These are phyloP conservation scores for Dendrobium huoshanense DNA, from an alignment of 106 monocot species.

Conservation along the genomic window DNA sequence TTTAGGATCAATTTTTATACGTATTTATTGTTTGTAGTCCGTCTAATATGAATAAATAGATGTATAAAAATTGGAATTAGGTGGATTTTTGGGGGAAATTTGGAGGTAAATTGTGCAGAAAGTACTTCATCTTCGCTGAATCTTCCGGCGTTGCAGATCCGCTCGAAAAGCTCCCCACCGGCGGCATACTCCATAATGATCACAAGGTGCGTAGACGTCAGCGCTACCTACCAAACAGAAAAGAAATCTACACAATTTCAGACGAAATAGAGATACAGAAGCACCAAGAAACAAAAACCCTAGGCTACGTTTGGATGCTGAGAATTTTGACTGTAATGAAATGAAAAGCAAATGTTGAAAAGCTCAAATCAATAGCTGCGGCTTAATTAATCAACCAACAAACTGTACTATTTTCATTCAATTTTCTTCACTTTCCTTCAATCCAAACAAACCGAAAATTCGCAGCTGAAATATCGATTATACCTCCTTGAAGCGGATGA, in stretches of 20 bases:
- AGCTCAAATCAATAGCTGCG: too few species aligned
- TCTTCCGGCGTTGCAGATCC: conserved; percentile 67
- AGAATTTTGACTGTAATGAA: too few species aligned
- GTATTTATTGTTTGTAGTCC: too few species aligned
- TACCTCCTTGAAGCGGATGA: conserved; percentile 84
- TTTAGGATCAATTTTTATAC: too few species aligned
- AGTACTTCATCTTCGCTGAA: conserved; percentile 79
- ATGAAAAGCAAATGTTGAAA: too few species aligned
- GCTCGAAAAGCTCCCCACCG: conserved; percentile 90
- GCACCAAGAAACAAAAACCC: background rate
- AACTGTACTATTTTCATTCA: too few species aligned
- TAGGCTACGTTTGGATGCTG: background rate
- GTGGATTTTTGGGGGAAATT: background rate
- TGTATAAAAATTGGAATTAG: background rate
- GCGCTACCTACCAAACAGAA: conserved; percentile 36
- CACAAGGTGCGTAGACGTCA: conserved; percentile 79
- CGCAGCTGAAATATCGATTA: background rate
- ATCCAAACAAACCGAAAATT: too few species aligned
- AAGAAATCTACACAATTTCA: background rate
- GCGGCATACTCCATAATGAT: conserved; percentile 90
- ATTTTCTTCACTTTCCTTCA: too few species aligned
- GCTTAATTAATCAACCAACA: too few species aligned
- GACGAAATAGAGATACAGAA: background rate
- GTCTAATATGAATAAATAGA: background rate
- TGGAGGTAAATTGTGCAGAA: background rate